Conservation (phyloP, 257 asterid genomes). For the Parsonsia alboflavescens region DNA sequence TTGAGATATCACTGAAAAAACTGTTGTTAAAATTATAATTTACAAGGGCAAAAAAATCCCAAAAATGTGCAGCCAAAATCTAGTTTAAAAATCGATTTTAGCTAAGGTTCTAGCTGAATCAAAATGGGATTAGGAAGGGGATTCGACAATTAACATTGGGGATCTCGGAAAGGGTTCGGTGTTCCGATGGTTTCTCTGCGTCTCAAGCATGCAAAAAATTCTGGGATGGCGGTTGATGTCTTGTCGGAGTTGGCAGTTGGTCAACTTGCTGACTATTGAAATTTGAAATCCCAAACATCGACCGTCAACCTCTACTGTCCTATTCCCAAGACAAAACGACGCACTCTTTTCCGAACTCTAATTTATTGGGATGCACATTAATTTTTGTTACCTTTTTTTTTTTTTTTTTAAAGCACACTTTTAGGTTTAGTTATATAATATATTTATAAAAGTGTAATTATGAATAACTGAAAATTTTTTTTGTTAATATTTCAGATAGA, state of each 20-base stretch:
- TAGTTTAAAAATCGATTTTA: neutral
- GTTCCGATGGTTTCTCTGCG: constrained; percentile 29
- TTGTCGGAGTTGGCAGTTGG: neutral
- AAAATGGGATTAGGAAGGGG: neutral
- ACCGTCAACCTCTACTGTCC: too few relatives aligned
- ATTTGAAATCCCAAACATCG: too few relatives aligned
- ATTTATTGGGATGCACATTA: too few relatives aligned
- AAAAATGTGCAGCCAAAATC: neutral
- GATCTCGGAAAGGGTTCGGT: constrained; percentile 8
- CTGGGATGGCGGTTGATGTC: neutral
- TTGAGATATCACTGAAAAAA: constrained; percentile 23
- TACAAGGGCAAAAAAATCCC: neutral
- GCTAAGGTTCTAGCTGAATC: neutral
- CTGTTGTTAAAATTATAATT: constrained; percentile 32
- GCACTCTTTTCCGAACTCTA: too few relatives aligned
- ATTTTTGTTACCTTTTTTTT: too few relatives aligned
- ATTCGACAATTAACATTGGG: neutral
- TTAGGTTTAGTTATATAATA: too few relatives aligned
- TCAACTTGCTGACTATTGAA: neutral
- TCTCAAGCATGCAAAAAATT: constrained; percentile 8
- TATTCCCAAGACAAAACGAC: too few relatives aligned
- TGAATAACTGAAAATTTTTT: too few relatives aligned
- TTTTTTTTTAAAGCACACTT: too few relatives aligned
- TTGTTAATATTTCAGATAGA: too few relatives aligned
- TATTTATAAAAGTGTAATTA: too few relatives aligned